Percentiles rank a stretch among this genome's conserved stretches.
Conservation (phyloP, 768 basidiomycete species). For the Pilatotrama ljubarskyi region DNA sequence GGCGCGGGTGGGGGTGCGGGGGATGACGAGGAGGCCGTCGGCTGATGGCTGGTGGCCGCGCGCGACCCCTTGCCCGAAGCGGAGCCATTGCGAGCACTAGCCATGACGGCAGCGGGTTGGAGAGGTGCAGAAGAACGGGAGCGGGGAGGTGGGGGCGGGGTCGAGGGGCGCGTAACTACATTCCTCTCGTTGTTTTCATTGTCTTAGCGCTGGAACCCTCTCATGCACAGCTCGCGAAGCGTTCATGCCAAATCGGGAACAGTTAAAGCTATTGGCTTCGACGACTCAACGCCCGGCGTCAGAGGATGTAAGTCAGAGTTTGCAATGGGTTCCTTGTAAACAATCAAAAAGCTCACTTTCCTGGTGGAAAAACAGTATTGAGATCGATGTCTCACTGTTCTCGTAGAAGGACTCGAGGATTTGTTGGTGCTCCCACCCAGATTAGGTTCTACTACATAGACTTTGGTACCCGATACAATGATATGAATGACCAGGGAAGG, state of each 20-base stretch:
- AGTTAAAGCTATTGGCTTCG: slow-evolving; percentile 9
- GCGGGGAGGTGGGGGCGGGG: not conserved
- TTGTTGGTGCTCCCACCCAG: too few relatives aligned
- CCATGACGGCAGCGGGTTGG: slow-evolving; percentile 1
- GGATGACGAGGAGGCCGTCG: slow-evolving; percentile 14
- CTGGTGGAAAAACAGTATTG: not conserved
- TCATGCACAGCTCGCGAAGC: slow-evolving; percentile 7
- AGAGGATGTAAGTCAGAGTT: too few relatives aligned
- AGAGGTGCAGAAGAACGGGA: not conserved
- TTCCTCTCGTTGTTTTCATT: slow-evolving; percentile 11
- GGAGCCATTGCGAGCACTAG: slow-evolving; percentile 7
- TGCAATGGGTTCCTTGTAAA: too few relatives aligned
- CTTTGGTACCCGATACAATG: not conserved
- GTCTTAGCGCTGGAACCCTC: slow-evolving; percentile 14
- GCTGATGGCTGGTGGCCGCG: slow-evolving; percentile 10
- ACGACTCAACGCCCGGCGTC: slow-evolving; percentile 7
- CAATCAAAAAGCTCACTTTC: too few relatives aligned
- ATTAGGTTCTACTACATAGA: too few relatives aligned
- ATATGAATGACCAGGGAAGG: not conserved
- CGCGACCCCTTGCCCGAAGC: slow-evolving; percentile 18
- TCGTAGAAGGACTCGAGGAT: too few relatives aligned
- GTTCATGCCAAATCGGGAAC: slow-evolving; percentile 8
- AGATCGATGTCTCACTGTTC: too few relatives aligned
- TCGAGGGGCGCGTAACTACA: slow-evolving; percentile 10
- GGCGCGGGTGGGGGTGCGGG: slow-evolving; percentile 4